phyloP scores from a whole-genome alignment of 768 basidiomycete species.

The Phanerochaete carnosa region DNA sequence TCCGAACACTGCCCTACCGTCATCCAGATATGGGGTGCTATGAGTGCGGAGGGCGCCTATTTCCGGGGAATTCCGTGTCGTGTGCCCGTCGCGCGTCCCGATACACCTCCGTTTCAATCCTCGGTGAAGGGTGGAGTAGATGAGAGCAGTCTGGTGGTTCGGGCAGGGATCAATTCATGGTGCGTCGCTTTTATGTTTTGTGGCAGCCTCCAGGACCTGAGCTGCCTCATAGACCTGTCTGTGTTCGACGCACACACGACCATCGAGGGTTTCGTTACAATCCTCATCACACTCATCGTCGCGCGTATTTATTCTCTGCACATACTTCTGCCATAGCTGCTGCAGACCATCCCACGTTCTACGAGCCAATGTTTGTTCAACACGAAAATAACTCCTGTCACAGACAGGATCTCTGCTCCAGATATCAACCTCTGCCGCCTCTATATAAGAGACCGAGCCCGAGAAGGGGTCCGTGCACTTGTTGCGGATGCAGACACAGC shows the following conservation, averaged over 20 bases:
- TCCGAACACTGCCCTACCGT: too few species aligned
- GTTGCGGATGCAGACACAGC: constrained; percentile 15
- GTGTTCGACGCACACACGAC: neutral
- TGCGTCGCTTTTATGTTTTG: too few species aligned
- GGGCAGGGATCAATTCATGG: too few species aligned
- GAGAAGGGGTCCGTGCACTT: constrained; percentile 31
- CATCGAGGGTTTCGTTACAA: neutral
- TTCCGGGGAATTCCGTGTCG: too few species aligned
- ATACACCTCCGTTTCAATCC: too few species aligned
- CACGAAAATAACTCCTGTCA: constrained; percentile 2
- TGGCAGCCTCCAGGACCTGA: too few species aligned
- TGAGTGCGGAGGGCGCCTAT: too few species aligned
- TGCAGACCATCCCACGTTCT: neutral
- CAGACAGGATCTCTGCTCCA: constrained; percentile 17
- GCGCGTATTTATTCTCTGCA: neutral
- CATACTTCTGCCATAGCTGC: neutral
- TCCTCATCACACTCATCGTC: constrained; percentile 9
- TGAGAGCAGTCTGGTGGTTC: too few species aligned
- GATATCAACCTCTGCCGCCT: constrained; percentile 22
- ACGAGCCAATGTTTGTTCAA: neutral
- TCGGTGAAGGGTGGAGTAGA: too few species aligned
- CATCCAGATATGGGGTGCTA: too few species aligned
- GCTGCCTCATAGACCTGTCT: constrained; percentile 2
- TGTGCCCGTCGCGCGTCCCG: too few species aligned
- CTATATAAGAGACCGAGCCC: constrained; percentile 20